Base-by-base conservation (phyloP, 495 filamentous ascomycete species). In the Amorphotheca resinae region DNA sequence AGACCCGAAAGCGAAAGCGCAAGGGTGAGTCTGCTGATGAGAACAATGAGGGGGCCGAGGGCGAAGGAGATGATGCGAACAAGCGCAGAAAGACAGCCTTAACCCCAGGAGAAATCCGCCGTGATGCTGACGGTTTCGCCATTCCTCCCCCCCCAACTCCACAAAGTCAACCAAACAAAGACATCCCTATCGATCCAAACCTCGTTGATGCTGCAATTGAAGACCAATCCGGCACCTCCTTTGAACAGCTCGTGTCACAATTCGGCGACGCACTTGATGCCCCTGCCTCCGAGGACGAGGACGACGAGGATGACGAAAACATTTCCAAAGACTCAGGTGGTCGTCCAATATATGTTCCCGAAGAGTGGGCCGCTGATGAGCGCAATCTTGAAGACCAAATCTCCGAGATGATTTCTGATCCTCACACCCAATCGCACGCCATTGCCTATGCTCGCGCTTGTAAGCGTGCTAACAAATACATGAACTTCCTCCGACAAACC, bases 91-190 rank as follows among this genome's bases (percentile, higher is more conserved):
- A 46, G 16, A 11, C 41, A 11, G 23, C 44, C 14, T 14, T 45
- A 12, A 37, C 44, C 36, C 18, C 50, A 12, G 32, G 48, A 23
- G 51, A 53, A 38, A 53, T 59, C 21, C 57, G 65, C 11, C 53
- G 56, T 7, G 73, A 77, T 47, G 59, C 60, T 8, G 71, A 77
- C 36, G 73, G 73, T 23, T 77, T 76, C 47, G 61, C 62, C 17
- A 67, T 76, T 36, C 72, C 73, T 33, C n/a, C 26, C 8, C 35
- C 17, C 17, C 35, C 35, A 3, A 21, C 18, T 38, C 35, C 35
- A 9, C 12, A 18, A 23, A 12, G 22, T n/a, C 21, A 14, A 2
- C 41, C 41, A 6, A 41, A 31, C 16, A 11, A 30, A 17, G 14
- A 17, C 11, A 14, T 11, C 23, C 30, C 25, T 14, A 30, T 16